Evolutionary conservation across 2,329 filamentous ascomycete species (phyloP), one percentile per base, ranked within the genome.

Genomic region (Trichoderma gracile): DNA sequence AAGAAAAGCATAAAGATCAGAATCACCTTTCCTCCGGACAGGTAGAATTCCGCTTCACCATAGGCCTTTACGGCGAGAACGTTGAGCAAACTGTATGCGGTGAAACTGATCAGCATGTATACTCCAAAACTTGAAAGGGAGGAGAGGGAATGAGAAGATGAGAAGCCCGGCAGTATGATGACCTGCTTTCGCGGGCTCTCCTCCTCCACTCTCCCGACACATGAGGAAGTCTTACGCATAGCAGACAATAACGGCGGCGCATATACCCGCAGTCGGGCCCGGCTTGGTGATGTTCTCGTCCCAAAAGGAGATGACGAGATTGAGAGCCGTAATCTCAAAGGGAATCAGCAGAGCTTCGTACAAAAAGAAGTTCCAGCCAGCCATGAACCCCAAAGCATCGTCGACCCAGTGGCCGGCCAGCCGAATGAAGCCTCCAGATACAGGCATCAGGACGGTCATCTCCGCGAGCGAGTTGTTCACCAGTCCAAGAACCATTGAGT

Each of bases 21-120:
- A 23, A 90, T 74, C 40, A 90, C 81, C 73, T 91, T 90, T 67
- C 86, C 86, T 45, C 76, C 77, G 2, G 84, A 83, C 3, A 87
- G 78, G 83, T 83, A 88, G 70, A 93, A 93, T 71, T 93, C 90
- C 12, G 88, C 84, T 73, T 91, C 88, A 67, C 89, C 88, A 70
- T 87, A 90, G 76, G 79, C 86, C 67, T 85, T 81, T 42, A 90
- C 87, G 33, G 86, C 86, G 66, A 90, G 82, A 47, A 90, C 71
- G 70, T 91, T 91, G 69, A 90, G 21, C 33, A 79, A 49, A 78
- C 70, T 71, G 80, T 23, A 45, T 5, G 12, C 82, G 72, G 14
- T 61, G 60, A 59, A 14, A 5, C 10, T 9, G 68, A 69, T 78
- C 73, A 76, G 75, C 67, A 70, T 40, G 17, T 10, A 15, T 23